Evolutionary conservation across 2,329 filamentous ascomycete genomes (phyloP).

Genomic region (Ophiostoma himal-ulmi): DNA sequence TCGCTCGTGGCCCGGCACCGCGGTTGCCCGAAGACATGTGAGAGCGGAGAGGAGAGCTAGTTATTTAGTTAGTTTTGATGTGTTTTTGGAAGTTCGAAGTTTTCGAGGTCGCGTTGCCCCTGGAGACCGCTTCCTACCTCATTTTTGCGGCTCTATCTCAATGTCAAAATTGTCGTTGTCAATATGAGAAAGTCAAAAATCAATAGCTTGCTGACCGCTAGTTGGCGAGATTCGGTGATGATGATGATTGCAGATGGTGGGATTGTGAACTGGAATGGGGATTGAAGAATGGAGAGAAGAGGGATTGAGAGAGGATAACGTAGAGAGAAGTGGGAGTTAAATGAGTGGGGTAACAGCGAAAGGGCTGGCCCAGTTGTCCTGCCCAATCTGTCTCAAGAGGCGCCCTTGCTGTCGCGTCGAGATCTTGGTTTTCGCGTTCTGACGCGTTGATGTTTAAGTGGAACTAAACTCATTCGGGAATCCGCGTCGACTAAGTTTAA

Average conservation of each 20-base stretch:
- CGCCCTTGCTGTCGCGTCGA: constrained; percentile 17
- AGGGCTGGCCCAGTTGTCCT: constrained; percentile 7
- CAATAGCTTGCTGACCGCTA: background rate
- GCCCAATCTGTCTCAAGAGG: constrained; percentile 1
- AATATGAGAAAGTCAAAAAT: background rate
- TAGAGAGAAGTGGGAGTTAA: constrained; percentile 15
- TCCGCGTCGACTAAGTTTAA: background rate
- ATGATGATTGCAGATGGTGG: background rate
- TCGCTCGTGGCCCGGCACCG: constrained; percentile 50
- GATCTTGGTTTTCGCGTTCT: constrained; percentile 21
- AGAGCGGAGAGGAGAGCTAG: constrained; percentile 73
- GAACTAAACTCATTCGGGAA: constrained; percentile 31
- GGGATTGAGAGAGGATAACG: background rate
- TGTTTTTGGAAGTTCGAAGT: background rate
- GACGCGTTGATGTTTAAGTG: constrained; percentile 38
- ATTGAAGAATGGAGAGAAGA: constrained; percentile 7
- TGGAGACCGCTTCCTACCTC: background rate
- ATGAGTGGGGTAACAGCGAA: constrained; percentile 18
- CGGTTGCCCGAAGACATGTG: constrained; percentile 81
- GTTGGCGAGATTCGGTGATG: background rate
- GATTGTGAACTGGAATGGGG: background rate
- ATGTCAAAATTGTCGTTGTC: background rate
- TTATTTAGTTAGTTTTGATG: background rate
- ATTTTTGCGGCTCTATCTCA: background rate
- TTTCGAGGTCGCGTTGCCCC: constrained; percentile 1